Evolutionary conservation across 1,284 basidiomycete species (phyloP), one percentile per base, ranked within the genome.

Genomic region (Earliella scabrosa): DNA sequence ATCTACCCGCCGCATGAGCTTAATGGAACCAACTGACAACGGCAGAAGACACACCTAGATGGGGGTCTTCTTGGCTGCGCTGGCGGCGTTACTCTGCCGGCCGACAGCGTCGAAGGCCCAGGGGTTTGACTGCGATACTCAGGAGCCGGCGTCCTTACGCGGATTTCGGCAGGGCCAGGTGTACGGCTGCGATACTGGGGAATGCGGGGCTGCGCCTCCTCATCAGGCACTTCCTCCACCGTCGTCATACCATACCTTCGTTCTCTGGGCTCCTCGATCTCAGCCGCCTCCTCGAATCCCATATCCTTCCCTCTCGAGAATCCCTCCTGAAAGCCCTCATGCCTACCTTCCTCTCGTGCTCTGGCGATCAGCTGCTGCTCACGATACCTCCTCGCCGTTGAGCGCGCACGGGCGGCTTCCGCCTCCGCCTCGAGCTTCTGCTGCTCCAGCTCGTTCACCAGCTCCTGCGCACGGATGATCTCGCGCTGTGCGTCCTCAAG

Each of bases 401-500:
- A 73, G 41, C 77, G 69, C n/a, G 77, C 73, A 24, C 70, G 71
- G 1, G 78, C 75, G 2, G 79, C 80, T 27, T 76, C 75, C 0
- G 74, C 74, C 60, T 82, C 81, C 4, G 81, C 80, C 47, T 78
- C 75, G 24, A 68, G 65, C 43, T 72, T 71, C 49, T 76, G 71
- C 27, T 70, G 64, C 50, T 78, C 74, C 7, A 80, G 67, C 47
- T 73, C 68, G 56, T 76, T 68, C 29, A 81, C 71, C 46, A 77
- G 72, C 38, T 78, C 77, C 60, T 82, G 79, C 1, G 79, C 80
- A 9, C 79, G 71, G 54, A 66, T 66, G 29, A 81, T 77, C 60
- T 82, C 80, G 38, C 74, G 72, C 62, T 78, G 77, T 0, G 80
- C 80, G 55, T 76, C 71, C 13, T 81, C 78, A 14, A 81, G 70